These are phyloP conservation scores for Tuber microsphaerosporum DNA, from an alignment of 495 filamentous ascomycete species.

Conservation along the genomic window DNA sequence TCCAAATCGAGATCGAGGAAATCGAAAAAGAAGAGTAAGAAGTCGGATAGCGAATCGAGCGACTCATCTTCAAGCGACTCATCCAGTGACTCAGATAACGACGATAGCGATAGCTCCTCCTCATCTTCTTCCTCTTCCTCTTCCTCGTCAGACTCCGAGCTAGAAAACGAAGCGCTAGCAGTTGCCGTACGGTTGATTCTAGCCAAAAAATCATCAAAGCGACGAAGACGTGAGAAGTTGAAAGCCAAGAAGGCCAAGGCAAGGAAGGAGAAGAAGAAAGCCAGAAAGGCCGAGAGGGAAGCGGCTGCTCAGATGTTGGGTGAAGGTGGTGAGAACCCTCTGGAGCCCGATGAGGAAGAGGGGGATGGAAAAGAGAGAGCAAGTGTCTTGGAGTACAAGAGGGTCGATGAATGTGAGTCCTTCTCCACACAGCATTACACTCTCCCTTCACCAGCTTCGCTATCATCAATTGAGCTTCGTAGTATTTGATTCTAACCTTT, in stretches of 20 bases:
- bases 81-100: conserved; percentile 30
- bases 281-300: conserved; percentile 42
- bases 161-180: conserved; percentile 40
- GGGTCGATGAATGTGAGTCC: conserved; percentile 66
- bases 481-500: conserved; percentile 3
- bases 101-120: conserved; percentile 28
- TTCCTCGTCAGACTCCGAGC: conserved; percentile 45
- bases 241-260: conserved; percentile 43
- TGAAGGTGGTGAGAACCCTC: conserved; percentile 27
- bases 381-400: conserved; percentile 70
- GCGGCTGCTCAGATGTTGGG: conserved; percentile 37
- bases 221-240: conserved; percentile 39
- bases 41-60: conserved; percentile 1
- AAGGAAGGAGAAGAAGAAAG: conserved; percentile 49
- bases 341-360: conserved; percentile 37
- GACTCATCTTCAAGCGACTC: conserved; percentile 26
- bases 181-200: conserved; percentile 32
- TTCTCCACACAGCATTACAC: background rate
- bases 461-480: background rate
- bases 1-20: conserved; percentile 41
- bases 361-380: conserved; percentile 45
- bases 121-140: conserved; percentile 40
- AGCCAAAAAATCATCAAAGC: conserved; percentile 38
- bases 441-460: background rate
- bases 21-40: conserved; percentile 40